Evolutionary conservation across 495 filamentous ascomycete species (phyloP).

Genomic region (Penicillium lividum): DNA sequence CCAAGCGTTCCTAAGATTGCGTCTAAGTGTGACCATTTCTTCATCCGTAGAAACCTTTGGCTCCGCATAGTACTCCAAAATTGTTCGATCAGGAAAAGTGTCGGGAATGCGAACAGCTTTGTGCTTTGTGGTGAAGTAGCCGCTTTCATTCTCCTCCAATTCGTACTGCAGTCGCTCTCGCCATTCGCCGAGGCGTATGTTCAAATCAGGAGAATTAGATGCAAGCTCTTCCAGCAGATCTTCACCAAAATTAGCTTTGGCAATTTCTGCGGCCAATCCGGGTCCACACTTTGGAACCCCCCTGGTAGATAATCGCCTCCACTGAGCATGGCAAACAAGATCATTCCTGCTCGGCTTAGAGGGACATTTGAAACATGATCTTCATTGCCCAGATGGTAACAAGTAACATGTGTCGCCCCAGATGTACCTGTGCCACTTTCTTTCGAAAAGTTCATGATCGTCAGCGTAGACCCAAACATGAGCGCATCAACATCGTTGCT

Average conservation of each 20-base stretch:
- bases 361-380: slow-evolving; percentile 42
- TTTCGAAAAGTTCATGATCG: slow-evolving; percentile 79
- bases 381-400: slow-evolving; percentile 61
- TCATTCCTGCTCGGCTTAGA: slow-evolving; percentile 85
- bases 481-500: slow-evolving; percentile 97
- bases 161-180: slow-evolving; percentile 72
- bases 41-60: slow-evolving; percentile 71
- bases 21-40: slow-evolving; percentile 58
- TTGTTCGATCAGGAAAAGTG: slow-evolving; percentile 73
- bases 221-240: slow-evolving; percentile 65
- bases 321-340: slow-evolving; percentile 91
- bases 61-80: slow-evolving; percentile 83
- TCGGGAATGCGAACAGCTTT: slow-evolving; percentile 74
- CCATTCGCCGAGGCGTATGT: slow-evolving; percentile 63
- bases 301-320: slow-evolving; percentile 94
- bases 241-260: slow-evolving; percentile 81
- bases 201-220: slow-evolving; percentile 47
- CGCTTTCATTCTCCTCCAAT: slow-evolving; percentile 79
- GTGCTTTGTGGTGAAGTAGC: slow-evolving; percentile 75
- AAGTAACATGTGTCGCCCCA: slow-evolving; percentile 81
- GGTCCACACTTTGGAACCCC: slow-evolving; percentile 87
- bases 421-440: slow-evolving; percentile 63
- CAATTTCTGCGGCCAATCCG: slow-evolving; percentile 86
- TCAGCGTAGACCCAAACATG: slow-evolving; percentile 89
- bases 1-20: slow-evolving; percentile 54